These are phyloP conservation scores for Tripterygium wilfordii DNA, from an alignment of 177 flowering plant genomes.

Conservation along the genomic window DNA sequence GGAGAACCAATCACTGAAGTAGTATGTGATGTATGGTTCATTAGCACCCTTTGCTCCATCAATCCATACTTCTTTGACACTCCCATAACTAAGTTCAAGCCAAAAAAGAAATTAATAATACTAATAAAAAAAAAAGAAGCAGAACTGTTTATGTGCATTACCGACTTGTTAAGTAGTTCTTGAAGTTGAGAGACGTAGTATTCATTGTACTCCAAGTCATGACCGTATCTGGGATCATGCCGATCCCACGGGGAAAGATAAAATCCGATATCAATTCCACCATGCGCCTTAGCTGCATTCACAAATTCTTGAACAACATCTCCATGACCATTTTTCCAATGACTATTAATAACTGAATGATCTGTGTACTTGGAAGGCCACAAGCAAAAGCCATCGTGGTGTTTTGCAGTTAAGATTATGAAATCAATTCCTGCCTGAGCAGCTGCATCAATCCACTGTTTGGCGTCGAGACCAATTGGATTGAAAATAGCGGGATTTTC, in stretches of 20 bases:
- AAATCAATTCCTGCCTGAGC: slow-evolving; percentile 53
- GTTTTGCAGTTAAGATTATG: slow-evolving; percentile 82
- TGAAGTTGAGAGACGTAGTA: slow-evolving; percentile 85
- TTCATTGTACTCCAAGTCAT: slow-evolving; percentile 56
- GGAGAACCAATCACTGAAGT: slow-evolving; percentile 76
- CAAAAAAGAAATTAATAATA: background rate
- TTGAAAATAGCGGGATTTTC: slow-evolving; percentile 67
- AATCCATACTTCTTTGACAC: slow-evolving; percentile 84
- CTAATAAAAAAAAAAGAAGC: background rate
- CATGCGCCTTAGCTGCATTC: slow-evolving; percentile 39
- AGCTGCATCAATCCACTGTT: slow-evolving; percentile 69
- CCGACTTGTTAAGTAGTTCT: slow-evolving; percentile 67
- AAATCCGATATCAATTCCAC: slow-evolving; percentile 65
- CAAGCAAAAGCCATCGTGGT: slow-evolving; percentile 91
- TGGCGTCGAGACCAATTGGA: slow-evolving; percentile 54
- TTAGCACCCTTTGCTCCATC: slow-evolving; percentile 89
- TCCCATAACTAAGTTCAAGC: slow-evolving; percentile 65
- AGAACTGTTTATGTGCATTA: background rate
- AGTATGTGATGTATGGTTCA: slow-evolving; percentile 75
- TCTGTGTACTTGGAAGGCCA: slow-evolving; percentile 89
- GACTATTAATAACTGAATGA: slow-evolving; percentile 65
- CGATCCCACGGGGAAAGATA: slow-evolving; percentile 97
- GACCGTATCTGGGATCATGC: slow-evolving; percentile 77
- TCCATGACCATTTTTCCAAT: slow-evolving; percentile 71
- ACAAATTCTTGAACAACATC: slow-evolving; percentile 75